Evolutionary conservation across 2,329 filamentous ascomycete genomes (phyloP), one percentile per base, ranked within the genome.

Genomic region (Elsinoe batatas): DNA sequence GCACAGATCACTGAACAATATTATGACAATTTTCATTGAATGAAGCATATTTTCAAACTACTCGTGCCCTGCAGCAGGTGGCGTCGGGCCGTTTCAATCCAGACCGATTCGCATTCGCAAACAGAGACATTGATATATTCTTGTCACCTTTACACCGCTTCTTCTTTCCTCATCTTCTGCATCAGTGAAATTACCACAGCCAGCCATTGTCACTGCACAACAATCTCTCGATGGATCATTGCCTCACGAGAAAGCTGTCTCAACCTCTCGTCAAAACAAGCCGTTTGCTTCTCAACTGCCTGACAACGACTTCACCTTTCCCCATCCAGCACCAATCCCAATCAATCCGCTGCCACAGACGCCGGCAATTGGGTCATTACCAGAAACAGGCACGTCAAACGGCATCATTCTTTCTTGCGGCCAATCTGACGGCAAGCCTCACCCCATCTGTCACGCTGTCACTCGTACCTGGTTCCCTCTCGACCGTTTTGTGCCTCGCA

Each of bases 341-440:
- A 51, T 22, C 20, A 22, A 35, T 18, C 15, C 11, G 11, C 32
- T 17, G 17, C 47, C 22, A 33, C 11, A 33, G 33, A 20, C 18
- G 10, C 17, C 47, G 47, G 47, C 47, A 36, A 51, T 51, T 51
- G 47, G 18, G 20, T 26, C 15, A 51, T 33, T 35, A 18, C 47
- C 47, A 38, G 33, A 51, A 51, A 51, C 47, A 51, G 47, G 32
- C 47, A 51, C 47, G 47, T 51, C 47, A 51, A 51, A 51, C 47
- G 47, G 47, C 47, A 51, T 51, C 33, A 38, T 51, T 38, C 32
- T 38, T 20, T 20, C 17, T 11, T 6, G n/a, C 32, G 32, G 47
- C 33, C 47, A 51, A 51, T 51, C 47, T 38, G 26, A 55, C 53
- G 37, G 53, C 53, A 44, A 37, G 53, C 53, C 53, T 43, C 40